Evolutionary conservation across 192 early-diverging fungal species (phyloP).

Genomic region (Pecoramyces ruminantium): DNA sequence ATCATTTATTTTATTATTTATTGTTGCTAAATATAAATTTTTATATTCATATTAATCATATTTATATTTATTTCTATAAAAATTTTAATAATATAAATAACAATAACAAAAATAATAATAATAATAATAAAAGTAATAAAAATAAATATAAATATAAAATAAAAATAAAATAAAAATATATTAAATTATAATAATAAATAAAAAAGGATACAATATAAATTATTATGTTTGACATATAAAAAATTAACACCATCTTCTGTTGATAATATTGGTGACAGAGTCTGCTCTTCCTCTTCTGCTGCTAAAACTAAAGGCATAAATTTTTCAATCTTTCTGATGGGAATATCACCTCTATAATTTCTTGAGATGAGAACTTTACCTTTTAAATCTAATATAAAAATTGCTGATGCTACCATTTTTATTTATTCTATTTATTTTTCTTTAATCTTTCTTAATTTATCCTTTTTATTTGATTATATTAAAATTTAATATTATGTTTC

Average conservation of each 20-base stretch:
- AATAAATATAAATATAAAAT: no score
- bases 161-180: neutral
- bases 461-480: neutral
- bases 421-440: neutral
- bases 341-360: conserved; percentile 96
- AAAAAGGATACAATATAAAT: conserved; percentile 64
- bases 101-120: no score
- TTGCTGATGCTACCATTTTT: conserved; percentile 36
- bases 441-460: neutral
- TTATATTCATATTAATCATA: no score
- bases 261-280: conserved; percentile 66
- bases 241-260: conserved; percentile 92
- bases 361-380: conserved; percentile 97
- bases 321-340: conserved; percentile 85
- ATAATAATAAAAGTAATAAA: no score
- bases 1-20: no score
- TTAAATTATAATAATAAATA: no score
- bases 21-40: no score
- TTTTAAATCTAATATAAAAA: conserved; percentile 93
- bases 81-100: no score
- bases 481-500: no score
- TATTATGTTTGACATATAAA: conserved; percentile 87
- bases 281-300: conserved; percentile 83
- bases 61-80: no score
- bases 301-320: conserved; percentile 93